Evolutionary conservation across 306 rosid genomes (phyloP).

Genomic region (Prunus campanulata): DNA sequence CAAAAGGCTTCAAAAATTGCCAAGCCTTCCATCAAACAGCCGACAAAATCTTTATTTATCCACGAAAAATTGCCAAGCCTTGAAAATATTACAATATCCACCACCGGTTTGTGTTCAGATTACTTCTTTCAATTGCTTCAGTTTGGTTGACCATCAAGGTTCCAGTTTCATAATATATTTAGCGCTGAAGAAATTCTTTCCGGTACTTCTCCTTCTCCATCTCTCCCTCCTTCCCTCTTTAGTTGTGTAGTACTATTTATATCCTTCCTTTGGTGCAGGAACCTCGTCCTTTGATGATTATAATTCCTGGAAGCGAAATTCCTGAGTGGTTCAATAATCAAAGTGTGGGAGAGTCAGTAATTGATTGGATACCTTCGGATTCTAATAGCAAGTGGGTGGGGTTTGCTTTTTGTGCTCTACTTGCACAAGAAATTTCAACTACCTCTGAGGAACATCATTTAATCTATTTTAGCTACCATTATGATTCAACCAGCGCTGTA

Average conservation of each 20-base stretch:
- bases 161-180: not conserved
- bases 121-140: not conserved
- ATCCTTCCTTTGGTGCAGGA: not conserved
- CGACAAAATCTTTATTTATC: accelerated
- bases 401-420: not conserved
- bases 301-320: slow-evolving; percentile 12
- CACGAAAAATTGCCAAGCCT: not conserved
- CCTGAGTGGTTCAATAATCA: slow-evolving; percentile 4
- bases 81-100: not conserved
- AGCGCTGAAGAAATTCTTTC: not conserved
- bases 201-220: not conserved
- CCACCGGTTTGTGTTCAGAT: not conserved
- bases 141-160: not conserved
- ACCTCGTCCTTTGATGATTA: not conserved
- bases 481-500: too few species aligned
- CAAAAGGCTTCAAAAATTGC: slow-evolving; percentile 3
- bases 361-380: not conserved
- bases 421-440: not conserved
- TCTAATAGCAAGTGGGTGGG: not conserved
- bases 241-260: not conserved
- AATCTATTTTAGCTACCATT: accelerated
- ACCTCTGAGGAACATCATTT: not conserved
- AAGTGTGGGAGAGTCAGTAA: not conserved
- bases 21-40: not conserved
- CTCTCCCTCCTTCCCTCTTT: not conserved